Conservation (phyloP, 495 filamentous ascomycete genomes). For the Talaromyces adpressus region DNA sequence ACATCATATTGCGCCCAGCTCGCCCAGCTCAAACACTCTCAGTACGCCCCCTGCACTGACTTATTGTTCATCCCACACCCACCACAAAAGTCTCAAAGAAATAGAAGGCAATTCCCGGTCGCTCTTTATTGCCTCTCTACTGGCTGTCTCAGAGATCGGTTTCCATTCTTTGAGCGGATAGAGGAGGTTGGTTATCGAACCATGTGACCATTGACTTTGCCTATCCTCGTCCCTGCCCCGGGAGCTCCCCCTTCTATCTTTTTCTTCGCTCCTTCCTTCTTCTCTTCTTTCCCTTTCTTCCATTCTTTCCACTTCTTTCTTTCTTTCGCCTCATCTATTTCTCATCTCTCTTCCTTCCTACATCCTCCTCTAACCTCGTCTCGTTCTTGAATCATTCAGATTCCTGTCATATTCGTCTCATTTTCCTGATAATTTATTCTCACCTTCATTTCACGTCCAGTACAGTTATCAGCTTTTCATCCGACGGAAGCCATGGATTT, state of each 20-base stretch:
- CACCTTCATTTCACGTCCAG: background rate
- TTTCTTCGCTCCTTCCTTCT: slow-evolving; percentile 18
- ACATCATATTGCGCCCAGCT: background rate
- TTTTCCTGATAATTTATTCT: background rate
- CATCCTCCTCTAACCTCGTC: slow-evolving; percentile 10
- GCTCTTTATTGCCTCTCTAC: background rate
- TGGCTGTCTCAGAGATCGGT: background rate
- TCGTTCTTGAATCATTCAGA: background rate
- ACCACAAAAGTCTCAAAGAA: background rate
- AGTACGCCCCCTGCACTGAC: background rate
- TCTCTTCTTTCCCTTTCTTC: slow-evolving; percentile 13
- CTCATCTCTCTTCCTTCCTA: slow-evolving; percentile 17
- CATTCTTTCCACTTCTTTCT: slow-evolving; percentile 23
- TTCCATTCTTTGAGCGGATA: background rate
- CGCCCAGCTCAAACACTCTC: background rate
- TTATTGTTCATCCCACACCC: background rate
- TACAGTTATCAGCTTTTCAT: background rate
- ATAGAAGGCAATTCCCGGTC: background rate
- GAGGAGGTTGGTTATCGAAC: background rate
- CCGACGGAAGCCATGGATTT: background rate
- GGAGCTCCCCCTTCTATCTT: background rate
- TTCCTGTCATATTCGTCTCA: background rate
- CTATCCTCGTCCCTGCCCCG: background rate
- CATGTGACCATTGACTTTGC: background rate
- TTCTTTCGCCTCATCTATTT: slow-evolving; percentile 14